Percentiles rank a stretch among this genome's conserved stretches.
Evolutionary conservation across 2,329 filamentous ascomycete genomes (phyloP).

Genomic region (Parafenestella ontariensis): DNA sequence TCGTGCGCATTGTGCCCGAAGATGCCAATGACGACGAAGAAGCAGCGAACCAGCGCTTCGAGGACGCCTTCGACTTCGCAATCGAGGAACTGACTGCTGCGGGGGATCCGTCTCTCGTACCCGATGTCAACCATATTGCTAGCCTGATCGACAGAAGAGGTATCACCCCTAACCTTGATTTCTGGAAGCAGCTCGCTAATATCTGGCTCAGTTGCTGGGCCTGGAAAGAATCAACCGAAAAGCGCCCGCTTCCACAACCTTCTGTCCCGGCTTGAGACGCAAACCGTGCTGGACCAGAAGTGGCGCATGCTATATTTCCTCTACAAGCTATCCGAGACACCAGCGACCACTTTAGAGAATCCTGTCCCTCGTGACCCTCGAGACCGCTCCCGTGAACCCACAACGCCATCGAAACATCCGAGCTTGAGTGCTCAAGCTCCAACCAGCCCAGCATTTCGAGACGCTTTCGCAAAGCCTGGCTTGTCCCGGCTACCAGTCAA

Average conservation of each 20-base stretch:
- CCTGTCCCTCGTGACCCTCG: conserved; percentile 16
- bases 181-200: conserved; percentile 13
- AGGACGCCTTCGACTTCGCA: conserved; percentile 64
- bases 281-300: conserved; percentile 92
- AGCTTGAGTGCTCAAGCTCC: conserved; percentile 15
- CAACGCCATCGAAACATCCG: conserved; percentile 38
- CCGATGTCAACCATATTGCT: conserved; percentile 88
- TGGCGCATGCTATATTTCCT: conserved; percentile 96
- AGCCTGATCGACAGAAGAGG: conserved; percentile 87
- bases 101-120: conserved; percentile 62
- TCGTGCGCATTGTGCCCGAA: conserved; percentile 74
- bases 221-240: conserved; percentile 74
- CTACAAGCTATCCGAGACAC: conserved; percentile 76
- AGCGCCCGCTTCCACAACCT: conserved; percentile 84
- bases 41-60: conserved; percentile 71
- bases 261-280: conserved; percentile 85
- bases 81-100: conserved; percentile 54
- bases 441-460: conserved; percentile 47
- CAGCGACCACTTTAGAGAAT: conserved; percentile 15
- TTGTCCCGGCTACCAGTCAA: conserved; percentile 49
- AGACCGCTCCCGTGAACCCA: conserved; percentile 28
- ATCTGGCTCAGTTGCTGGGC: conserved; percentile 67
- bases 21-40: conserved; percentile 71
- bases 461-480: conserved; percentile 57
- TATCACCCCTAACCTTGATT: conserved; percentile 16